Evolutionary conservation across 768 basidiomycete species (phyloP).

Genomic region (Lactarius hatsudake): DNA sequence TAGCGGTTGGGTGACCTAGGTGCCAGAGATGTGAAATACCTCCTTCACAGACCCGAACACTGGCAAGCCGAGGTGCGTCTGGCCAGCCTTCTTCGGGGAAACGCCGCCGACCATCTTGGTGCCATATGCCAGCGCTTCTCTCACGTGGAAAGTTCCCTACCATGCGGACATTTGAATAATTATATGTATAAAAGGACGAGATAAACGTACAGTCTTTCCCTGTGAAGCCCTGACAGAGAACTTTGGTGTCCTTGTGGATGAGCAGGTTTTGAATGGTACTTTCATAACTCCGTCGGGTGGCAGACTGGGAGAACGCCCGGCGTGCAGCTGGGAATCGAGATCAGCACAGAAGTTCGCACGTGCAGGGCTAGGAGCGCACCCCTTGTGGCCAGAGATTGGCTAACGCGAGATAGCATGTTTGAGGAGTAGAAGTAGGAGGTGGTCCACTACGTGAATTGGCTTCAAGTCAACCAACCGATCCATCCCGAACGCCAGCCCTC

Average conservation of each 20-base stretch:
- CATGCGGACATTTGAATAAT: conserved; percentile 3
- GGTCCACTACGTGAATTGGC: background rate
- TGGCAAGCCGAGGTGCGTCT: conserved; percentile 91
- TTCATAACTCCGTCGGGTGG: conserved; percentile 73
- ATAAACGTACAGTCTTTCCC: conserved; percentile 81
- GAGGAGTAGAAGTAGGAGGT: conserved; percentile 13
- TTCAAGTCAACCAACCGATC: background rate
- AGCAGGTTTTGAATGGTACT: conserved; percentile 89
- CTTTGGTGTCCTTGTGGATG: conserved; percentile 93
- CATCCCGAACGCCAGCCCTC: background rate
- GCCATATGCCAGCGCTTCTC: conserved; percentile 90
- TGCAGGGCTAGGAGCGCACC: conserved; percentile 39
- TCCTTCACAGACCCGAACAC: conserved; percentile 91
- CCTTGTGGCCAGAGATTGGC: conserved; percentile 51
- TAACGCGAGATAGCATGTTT: conserved; percentile 60
- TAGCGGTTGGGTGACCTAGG: conserved; percentile 2
- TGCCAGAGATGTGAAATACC: conserved; percentile 41
- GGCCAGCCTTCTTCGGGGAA: conserved; percentile 94
- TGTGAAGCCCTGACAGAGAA: conserved; percentile 86
- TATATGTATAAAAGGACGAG: conserved; percentile 28
- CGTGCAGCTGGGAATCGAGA: conserved; percentile 49
- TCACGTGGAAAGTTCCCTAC: conserved; percentile 95
- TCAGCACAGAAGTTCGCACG: background rate
- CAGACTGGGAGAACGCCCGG: conserved; percentile 80
- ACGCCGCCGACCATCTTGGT: conserved; percentile 98